Conservation (phyloP, 106 monocot species). For the Ottelia alismoides region DNA sequence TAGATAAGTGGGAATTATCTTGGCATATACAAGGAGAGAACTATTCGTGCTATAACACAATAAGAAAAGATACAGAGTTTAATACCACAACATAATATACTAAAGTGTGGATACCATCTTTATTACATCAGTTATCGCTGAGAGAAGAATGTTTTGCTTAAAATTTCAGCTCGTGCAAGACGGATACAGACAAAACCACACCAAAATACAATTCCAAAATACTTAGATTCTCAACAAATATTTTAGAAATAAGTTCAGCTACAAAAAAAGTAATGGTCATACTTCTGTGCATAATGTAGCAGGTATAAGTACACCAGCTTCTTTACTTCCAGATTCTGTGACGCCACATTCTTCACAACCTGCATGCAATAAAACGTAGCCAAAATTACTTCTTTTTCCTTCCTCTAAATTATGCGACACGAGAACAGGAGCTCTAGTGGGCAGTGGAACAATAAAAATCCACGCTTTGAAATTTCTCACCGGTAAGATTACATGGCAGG, state of each 20-base stretch:
- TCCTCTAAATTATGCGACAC: no score
- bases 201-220: no score
- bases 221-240: background rate
- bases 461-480: background rate
- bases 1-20: no score
- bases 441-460: background rate
- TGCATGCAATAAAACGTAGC: slow-evolving; percentile 16
- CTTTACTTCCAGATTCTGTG: slow-evolving; percentile 82
- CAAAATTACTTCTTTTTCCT: background rate
- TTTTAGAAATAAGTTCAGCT: background rate
- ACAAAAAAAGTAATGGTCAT: slow-evolving; percentile 4
- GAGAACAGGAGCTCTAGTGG: background rate
- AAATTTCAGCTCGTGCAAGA: no score
- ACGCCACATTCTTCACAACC: slow-evolving; percentile 97
- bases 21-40: no score
- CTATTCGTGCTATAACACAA: no score
- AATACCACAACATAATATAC: no score
- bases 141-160: no score
- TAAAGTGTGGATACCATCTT: no score
- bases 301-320: slow-evolving; percentile 92
- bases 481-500: background rate
- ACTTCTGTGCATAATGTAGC: slow-evolving; percentile 94
- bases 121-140: no score
- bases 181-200: no score
- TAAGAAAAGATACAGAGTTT: no score